Percentiles rank a stretch among this genome's conserved stretches.
phyloP scores from a whole-genome alignment of 805 yeast genomes.

The Schwanniomyces pseudopolymorphus region DNA sequence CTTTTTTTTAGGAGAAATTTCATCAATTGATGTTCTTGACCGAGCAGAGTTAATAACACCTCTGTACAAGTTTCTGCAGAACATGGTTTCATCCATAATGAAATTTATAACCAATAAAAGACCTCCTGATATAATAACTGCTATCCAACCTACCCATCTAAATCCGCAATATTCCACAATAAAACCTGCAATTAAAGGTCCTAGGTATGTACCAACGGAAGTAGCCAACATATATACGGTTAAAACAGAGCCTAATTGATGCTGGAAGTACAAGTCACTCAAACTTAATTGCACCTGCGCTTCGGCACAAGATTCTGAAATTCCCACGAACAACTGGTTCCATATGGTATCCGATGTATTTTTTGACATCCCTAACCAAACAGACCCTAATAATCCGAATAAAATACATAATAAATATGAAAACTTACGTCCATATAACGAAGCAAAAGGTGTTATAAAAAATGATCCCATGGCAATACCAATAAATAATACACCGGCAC shows the following conservation, averaged over 20 bases:
- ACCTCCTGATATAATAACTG: conserved; percentile 45
- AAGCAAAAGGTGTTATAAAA: conserved; percentile 45
- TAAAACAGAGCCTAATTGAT: conserved; percentile 49
- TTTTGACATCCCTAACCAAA: conserved; percentile 42
- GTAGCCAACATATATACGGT: conserved; percentile 56
- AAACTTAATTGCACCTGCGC: conserved; percentile 43
- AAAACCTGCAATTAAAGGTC: conserved; percentile 61
- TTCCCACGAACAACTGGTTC: conserved; percentile 46
- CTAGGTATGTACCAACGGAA: conserved; percentile 53
- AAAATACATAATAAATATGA: conserved; percentile 42
- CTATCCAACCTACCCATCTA: conserved; percentile 54
- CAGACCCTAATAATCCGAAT: conserved; percentile 41
- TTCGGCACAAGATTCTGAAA: conserved; percentile 42
- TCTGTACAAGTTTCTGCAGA: conserved; percentile 31
- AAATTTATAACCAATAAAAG: conserved; percentile 39
- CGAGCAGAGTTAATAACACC: conserved; percentile 6
- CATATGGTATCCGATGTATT: conserved; percentile 42
- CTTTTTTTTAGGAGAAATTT: not conserved
- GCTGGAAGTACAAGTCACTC: conserved; percentile 37
- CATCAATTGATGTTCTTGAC: not conserved
- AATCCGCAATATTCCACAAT: conserved; percentile 51
- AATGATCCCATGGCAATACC: conserved; percentile 45
- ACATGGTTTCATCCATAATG: conserved; percentile 57
- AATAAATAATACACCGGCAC: conserved; percentile 49
- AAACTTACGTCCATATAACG: conserved; percentile 45